Conservation (phyloP, 2,329 filamentous ascomycete species). For the Amphichorda felina region DNA sequence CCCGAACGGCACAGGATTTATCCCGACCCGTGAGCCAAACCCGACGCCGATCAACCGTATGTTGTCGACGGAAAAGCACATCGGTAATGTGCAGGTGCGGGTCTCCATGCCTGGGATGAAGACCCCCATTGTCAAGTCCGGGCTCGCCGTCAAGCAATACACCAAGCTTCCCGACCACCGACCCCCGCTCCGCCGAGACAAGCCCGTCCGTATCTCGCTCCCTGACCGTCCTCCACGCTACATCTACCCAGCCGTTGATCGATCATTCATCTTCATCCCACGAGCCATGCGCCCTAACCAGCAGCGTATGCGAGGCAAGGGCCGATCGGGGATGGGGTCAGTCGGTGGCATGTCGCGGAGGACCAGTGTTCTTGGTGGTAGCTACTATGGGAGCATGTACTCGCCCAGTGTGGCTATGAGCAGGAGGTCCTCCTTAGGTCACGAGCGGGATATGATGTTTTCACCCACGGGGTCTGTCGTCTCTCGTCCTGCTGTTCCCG, state of each 20-base stretch:
- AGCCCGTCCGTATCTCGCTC: conserved; percentile 87
- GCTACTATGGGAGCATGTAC: conserved; percentile 65
- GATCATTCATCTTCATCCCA: conserved; percentile 97
- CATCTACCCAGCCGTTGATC: conserved; percentile 78
- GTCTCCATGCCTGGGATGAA: conserved; percentile 71
- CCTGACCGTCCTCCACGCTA: conserved; percentile 71
- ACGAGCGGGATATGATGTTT: conserved; percentile 58
- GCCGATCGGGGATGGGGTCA: conserved; percentile 58
- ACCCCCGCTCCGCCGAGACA: conserved; percentile 86
- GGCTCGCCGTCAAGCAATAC: conserved; percentile 77
- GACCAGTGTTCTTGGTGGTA: conserved; percentile 69
- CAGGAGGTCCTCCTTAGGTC: conserved; percentile 67
- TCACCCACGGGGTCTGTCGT: conserved; percentile 73
- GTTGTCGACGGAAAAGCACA: conserved; percentile 71
- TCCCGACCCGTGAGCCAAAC: conserved; percentile 46
- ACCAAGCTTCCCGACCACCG: conserved; percentile 91
- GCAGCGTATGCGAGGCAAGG: conserved; percentile 58
- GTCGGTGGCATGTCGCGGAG: conserved; percentile 60
- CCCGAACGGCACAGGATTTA: conserved; percentile 40
- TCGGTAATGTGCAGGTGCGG: conserved; percentile 77
- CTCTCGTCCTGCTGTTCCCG: conserved; percentile 50
- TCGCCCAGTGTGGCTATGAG: conserved; percentile 82
- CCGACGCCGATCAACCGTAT: conserved; percentile 58
- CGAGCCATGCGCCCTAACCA: conserved; percentile 88
- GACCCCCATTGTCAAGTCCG: conserved; percentile 57